Evolutionary conservation across 2,329 filamentous ascomycete species (phyloP), one percentile per base, ranked within the genome.

Genomic region (Helotiales sp.): DNA sequence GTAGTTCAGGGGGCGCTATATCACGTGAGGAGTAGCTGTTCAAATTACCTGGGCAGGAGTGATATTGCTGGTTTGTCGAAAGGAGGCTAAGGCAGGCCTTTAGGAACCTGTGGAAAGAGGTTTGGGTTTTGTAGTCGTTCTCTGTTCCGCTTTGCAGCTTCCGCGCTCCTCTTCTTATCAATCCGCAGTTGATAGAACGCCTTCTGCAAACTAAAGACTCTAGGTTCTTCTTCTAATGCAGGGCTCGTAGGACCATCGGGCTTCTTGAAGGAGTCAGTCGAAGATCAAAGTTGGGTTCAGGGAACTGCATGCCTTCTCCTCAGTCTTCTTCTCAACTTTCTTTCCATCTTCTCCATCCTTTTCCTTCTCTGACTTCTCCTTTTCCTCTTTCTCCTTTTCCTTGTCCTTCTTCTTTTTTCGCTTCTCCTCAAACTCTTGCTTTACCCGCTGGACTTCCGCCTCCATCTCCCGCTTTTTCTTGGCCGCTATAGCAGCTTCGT

Each of bases 101-200:
- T 89, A 2, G 93, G 93, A 1, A 95, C 91, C 40, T 90, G 89
- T 1, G 95, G 95, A 69, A 98, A 98, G 58, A 89, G 84, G 25
- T 81, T 83, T 1, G 91, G 90, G 69, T 92, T 88, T 62, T 84
- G 87, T 59, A 96, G 73, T 44, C 91, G 84, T 72, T 97, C 91
- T 42, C 87, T 85, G 69, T 93, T 95, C 52, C 89, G 81, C 73
- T 87, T 96, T 10, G 91, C 89, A 54, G 87, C 79, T 69, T 95
- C 90, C n/a, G 83, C 82, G 71, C 90, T 89, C 42, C 87, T 83
- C 69, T 92, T 87, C 70, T 88, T 89, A 71, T 91, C 86, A 51
- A 96, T 72, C 15, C 95, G 86, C 76, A 92, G 90, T 66, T 93
- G 88, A 71, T 91, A 96, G 74, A 99, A 96, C 25, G 85, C 82